Evolutionary conservation across 805 yeast species (phyloP), one percentile per base, ranked within the genome.

Genomic region (Suhomyces sp.): DNA sequence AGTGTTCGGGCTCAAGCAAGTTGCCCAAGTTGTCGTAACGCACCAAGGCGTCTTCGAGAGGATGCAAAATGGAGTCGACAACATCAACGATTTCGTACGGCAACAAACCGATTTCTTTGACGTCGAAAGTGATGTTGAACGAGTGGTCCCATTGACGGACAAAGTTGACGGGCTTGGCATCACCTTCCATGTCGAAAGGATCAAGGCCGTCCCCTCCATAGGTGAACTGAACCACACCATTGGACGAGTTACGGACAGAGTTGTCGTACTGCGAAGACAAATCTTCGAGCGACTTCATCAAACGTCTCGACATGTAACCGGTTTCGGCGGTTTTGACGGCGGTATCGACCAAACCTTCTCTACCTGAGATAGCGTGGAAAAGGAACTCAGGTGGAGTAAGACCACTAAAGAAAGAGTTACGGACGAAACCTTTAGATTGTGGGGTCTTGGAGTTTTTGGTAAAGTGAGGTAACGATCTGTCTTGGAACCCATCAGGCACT

Each of bases 401-500:
- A 7, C 99, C 99, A 31, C 96, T 83, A 66, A 79, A 94, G 77
- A 94, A 94, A 13, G 98, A 93, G 68, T 96, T 93, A 69, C 97
- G 81, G 21, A 94, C 99, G 64, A 94, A 94, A 64, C 99, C 99
- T 72, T 94, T 94, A 6, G 97, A 89, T 58, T 93, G 97, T 1
- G 99, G 99, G 41, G 97, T 89, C 68, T 93, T 92, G 58, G 98
- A 92, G 70, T 88, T 88, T 72, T 96, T 94, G 46, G 89, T 84
- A 76, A 94, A 94, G 73, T 94, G 99, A 10, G 99, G 99, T 60
- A 94, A 76, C 0, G 99, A 90, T 72, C 99, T 85, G 73, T 94
- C 98, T 71, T 94, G 98, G 80, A 94, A 94, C n/a, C 99, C 99
- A 78, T 94, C 97, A 21, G 99, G 98, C 55, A 94, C 99, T 81